phyloP scores from a whole-genome alignment of 1,284 basidiomycete species.

The Athelia sp. region DNA sequence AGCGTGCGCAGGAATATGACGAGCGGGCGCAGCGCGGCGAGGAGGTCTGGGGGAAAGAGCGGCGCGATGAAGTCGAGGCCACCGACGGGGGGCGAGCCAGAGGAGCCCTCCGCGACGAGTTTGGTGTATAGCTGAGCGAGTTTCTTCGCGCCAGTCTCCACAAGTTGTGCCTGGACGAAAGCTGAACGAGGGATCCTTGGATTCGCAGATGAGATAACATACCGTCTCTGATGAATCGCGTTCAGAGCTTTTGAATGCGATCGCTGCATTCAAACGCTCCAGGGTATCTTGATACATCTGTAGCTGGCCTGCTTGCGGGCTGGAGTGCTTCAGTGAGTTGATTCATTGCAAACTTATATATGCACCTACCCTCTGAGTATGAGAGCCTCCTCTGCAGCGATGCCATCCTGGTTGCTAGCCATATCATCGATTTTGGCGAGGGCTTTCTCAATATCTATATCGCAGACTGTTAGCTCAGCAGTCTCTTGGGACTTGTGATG shows the following conservation, averaged over 20 bases:
- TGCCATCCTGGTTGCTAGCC: constrained; percentile 69
- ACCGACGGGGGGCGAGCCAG: constrained; percentile 56
- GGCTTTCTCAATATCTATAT: constrained; percentile 75
- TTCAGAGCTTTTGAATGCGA: constrained; percentile 68
- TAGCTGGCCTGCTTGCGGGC: constrained; percentile 66
- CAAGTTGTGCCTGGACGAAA: constrained; percentile 52
- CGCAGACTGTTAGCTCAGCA: too few relatives aligned
- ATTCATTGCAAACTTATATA: too few relatives aligned
- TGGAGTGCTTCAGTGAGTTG: constrained; percentile 19
- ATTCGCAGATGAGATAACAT: constrained; percentile 12
- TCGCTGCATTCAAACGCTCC: constrained; percentile 69
- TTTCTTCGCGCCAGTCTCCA: constrained; percentile 78
- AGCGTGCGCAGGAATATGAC: constrained; percentile 65
- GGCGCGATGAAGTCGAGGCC: constrained; percentile 49
- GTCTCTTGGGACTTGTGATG: background rate
- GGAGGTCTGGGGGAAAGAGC: constrained; percentile 49
- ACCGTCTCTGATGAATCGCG: constrained; percentile 57
- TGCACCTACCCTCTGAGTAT: constrained; percentile 64
- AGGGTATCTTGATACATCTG: constrained; percentile 63
- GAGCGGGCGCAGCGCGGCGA: constrained; percentile 54
- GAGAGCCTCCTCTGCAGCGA: constrained; percentile 70
- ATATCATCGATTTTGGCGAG: constrained; percentile 73
- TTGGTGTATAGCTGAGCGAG: constrained; percentile 75
- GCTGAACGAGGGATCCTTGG: constrained; percentile 1
- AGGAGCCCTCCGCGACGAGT: constrained; percentile 74